Conservation (phyloP, 257 asterid species). For the Oldenlandia corymbosa region DNA sequence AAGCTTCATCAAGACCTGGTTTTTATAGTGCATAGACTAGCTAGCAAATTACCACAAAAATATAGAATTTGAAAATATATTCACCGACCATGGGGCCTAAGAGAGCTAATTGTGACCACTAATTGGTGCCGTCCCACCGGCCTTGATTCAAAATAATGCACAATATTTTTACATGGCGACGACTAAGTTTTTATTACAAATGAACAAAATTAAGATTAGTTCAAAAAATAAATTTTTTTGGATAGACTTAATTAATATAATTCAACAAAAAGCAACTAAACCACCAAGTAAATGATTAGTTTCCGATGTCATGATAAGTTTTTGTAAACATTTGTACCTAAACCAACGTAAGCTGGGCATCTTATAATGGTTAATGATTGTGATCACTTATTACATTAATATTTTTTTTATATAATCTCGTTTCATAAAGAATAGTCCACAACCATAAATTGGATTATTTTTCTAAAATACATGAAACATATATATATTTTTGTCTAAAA, state of each 20-base stretch:
- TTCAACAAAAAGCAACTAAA: neutral
- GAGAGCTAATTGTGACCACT: constrained; percentile 18
- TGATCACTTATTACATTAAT: neutral
- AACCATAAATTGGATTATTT: too few species aligned
- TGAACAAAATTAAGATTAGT: neutral
- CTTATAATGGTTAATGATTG: constrained; percentile 5
- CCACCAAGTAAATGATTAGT: constrained; percentile 6
- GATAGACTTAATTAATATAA: neutral
- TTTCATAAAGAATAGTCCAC: too few species aligned
- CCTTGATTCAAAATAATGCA: constrained; percentile 22
- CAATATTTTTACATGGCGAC: constrained; percentile 11
- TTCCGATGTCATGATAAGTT: constrained; percentile 9
- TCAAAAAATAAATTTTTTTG: neutral
- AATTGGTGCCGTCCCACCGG: constrained; percentile 68
- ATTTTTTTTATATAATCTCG: too few species aligned
- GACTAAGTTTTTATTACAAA: constrained; percentile 1
- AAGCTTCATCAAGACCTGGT: constrained; percentile 7
- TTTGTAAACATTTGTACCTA: neutral
- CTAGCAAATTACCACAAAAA: neutral
- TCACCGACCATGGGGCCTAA: constrained; percentile 50
- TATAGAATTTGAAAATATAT: constrained; percentile 14
- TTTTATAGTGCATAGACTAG: constrained; percentile 34
- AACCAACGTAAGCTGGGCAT: constrained; percentile 1
- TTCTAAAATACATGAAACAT: too few species aligned
- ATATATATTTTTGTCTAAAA: too few species aligned